phyloP scores from a whole-genome alignment of 2,329 filamentous ascomycete species.

The Xylaria sp. region DNA sequence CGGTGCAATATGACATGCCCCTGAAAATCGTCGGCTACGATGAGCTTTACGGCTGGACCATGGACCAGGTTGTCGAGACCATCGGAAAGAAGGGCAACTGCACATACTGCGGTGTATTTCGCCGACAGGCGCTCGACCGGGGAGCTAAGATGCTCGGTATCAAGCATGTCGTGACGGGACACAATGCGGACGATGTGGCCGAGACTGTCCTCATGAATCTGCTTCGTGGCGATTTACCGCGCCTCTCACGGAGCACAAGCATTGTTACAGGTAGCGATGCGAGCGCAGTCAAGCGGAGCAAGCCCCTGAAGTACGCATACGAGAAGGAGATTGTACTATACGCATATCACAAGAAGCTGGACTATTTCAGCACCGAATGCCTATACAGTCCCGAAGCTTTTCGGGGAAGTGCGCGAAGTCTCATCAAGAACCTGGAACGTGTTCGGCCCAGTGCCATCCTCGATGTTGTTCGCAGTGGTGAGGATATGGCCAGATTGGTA shows the following conservation, averaged over 20 bases:
- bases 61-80: slow-evolving; percentile 96
- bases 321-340: slow-evolving; percentile 99
- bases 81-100: slow-evolving; percentile 98
- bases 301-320: slow-evolving; percentile 96
- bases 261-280: slow-evolving; percentile 74
- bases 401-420: slow-evolving; percentile 77
- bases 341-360: slow-evolving; percentile 90
- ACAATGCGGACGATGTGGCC: slow-evolving; percentile 95
- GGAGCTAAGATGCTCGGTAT: slow-evolving; percentile 84
- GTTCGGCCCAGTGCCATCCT: slow-evolving; percentile 90
- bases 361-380: slow-evolving; percentile 98
- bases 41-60: slow-evolving; percentile 96
- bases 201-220: slow-evolving; percentile 98
- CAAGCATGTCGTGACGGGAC: slow-evolving; percentile 90
- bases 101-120: slow-evolving; percentile 96
- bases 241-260: slow-evolving; percentile 80
- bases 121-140: slow-evolving; percentile 86
- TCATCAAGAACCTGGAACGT: slow-evolving; percentile 94
- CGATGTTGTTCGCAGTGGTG: slow-evolving; percentile 89
- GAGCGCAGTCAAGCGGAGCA: slow-evolving; percentile 91
- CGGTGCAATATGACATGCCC: slow-evolving; percentile 82
- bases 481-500: slow-evolving; percentile 91
- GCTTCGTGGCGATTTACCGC: slow-evolving; percentile 80
- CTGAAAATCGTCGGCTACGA: slow-evolving; percentile 89
- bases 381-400: slow-evolving; percentile 98